These are phyloP conservation scores for Phylloporus sp. DNA, from an alignment of 1,284 basidiomycete genomes.

Conservation along the genomic window DNA sequence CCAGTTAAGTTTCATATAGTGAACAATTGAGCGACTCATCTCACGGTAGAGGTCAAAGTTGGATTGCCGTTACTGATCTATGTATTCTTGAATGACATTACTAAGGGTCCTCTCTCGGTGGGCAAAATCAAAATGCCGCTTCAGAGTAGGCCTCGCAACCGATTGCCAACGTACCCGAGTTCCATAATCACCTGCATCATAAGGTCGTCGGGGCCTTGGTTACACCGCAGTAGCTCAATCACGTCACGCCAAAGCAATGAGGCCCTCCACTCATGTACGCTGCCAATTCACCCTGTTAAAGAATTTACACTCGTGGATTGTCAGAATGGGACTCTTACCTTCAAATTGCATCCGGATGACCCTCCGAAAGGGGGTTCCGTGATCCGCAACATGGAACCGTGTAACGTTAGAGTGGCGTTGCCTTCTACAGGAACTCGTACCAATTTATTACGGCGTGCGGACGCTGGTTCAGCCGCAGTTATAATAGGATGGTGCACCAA, in stretches of 20 bases:
- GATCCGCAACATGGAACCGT: too few relatives aligned
- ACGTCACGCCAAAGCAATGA: neutral
- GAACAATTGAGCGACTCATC: too few relatives aligned
- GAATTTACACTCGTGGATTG: too few relatives aligned
- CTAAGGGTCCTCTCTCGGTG: neutral
- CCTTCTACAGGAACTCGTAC: neutral
- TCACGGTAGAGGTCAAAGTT: neutral
- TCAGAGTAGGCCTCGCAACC: neutral
- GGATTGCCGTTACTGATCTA: constrained; percentile 5
- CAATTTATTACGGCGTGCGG: neutral
- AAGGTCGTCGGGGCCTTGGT: neutral
- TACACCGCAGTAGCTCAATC: neutral
- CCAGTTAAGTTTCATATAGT: neutral
- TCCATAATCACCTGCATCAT: neutral
- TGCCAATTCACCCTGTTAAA: too few relatives aligned
- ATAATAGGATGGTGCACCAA: neutral
- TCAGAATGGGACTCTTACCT: too few relatives aligned
- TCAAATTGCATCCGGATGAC: neutral
- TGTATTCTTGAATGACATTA: neutral
- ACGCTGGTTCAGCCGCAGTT: neutral
- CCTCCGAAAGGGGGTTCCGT: neutral
- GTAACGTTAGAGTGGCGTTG: neutral
- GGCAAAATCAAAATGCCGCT: neutral
- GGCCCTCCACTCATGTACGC: neutral
- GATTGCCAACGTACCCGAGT: neutral